phyloP scores from a whole-genome alignment of 2,329 filamentous ascomycete species.

The Hansfordia pulvinata region DNA sequence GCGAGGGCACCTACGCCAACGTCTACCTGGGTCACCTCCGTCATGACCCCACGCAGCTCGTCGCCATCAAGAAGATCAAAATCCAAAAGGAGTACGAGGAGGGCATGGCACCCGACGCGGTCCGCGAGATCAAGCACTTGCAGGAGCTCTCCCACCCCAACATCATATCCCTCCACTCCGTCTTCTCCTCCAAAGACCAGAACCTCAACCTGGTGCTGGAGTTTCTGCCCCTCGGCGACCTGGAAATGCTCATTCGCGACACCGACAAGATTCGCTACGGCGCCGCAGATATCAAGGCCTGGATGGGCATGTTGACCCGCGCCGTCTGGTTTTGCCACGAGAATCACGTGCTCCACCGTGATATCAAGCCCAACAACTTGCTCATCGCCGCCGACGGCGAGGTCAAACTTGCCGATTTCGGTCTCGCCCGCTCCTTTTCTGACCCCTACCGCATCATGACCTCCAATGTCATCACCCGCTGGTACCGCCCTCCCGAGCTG shows the following conservation, averaged over 20 bases:
- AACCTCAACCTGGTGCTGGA: conserved; percentile 95
- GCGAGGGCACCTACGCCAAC: conserved; percentile 92
- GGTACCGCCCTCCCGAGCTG: conserved; percentile 91
- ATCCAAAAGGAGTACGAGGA: conserved; percentile 76
- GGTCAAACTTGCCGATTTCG: conserved; percentile 95
- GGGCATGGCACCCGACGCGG: conserved; percentile 84
- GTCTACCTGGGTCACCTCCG: conserved; percentile 82
- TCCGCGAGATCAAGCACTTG: conserved; percentile 90
- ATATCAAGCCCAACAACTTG: conserved; percentile 98
- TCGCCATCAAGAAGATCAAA: conserved; percentile 93
- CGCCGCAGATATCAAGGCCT: conserved; percentile 85
- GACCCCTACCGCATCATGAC: conserved; percentile 88
- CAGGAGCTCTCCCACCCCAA: conserved; percentile 92
- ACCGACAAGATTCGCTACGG: conserved; percentile 66
- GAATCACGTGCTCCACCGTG: conserved; percentile 84
- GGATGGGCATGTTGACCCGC: conserved; percentile 94
- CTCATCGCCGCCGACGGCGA: conserved; percentile 86
- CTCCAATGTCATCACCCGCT: conserved; percentile 85
- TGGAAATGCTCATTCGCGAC: conserved; percentile 90
- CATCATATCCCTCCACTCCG: conserved; percentile 82
- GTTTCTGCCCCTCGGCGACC: conserved; percentile 82
- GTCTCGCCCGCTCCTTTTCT: conserved; percentile 77
- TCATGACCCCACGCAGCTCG: conserved; percentile 54
- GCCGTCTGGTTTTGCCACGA: conserved; percentile 96
- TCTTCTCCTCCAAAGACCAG: conserved; percentile 92